phyloP scores from a whole-genome alignment of 176 grass and related monocot genomes.

The Oryza meyeriana region DNA sequence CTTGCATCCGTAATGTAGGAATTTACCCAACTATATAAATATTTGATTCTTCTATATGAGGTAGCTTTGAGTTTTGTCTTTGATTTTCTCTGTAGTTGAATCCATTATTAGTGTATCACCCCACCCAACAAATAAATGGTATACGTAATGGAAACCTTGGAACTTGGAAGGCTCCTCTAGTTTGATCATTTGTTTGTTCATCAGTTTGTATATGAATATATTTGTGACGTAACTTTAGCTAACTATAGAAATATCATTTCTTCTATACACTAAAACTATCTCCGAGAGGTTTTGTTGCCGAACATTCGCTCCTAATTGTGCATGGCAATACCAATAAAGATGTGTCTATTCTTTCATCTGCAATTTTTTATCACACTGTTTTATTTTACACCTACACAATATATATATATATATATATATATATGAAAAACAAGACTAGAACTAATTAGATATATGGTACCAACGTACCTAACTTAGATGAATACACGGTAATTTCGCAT shows the following conservation, averaged over 20 bases:
- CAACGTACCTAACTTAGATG: neutral
- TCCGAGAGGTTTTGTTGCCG: neutral
- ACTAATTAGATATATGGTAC: neutral
- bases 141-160: neutral
- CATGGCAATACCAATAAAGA: too few species aligned
- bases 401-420: too few species aligned
- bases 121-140: neutral
- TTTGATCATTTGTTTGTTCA: neutral
- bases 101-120: neutral
- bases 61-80: neutral
- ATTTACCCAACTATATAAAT: neutral
- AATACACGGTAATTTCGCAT: neutral
- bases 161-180: too few species aligned
- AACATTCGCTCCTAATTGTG: neutral
- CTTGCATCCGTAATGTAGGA: neutral
- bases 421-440: neutral
- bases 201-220: neutral
- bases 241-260: neutral
- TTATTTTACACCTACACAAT: neutral
- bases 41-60: neutral
- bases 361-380: neutral
- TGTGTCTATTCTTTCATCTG: too few species aligned
- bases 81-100: neutral
- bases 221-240: neutral
- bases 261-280: neutral